phyloP scores from a whole-genome alignment of 352 stramenopile species.

The Phytophthora tentaculata region DNA sequence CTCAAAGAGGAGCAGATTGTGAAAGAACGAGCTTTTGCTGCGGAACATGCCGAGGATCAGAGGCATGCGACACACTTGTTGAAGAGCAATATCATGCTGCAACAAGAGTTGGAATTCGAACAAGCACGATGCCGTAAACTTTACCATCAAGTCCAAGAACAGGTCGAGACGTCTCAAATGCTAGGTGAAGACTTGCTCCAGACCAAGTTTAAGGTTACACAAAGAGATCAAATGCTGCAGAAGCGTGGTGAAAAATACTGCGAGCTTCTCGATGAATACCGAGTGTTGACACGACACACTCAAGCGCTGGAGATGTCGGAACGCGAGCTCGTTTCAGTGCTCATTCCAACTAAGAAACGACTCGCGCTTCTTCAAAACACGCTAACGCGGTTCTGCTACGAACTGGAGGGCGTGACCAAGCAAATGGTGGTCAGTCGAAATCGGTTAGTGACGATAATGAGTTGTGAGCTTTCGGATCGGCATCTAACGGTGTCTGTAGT shows the following conservation, averaged over 20 bases:
- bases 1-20: slow-evolving; percentile 19
- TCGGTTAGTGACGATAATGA: slow-evolving; percentile 29
- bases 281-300: slow-evolving; percentile 21
- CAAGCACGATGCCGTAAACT: neutral
- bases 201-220: neutral
- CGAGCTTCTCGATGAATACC: slow-evolving; percentile 21
- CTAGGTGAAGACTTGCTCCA: slow-evolving; percentile 32
- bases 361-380: slow-evolving; percentile 36
- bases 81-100: slow-evolving; percentile 34
- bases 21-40: slow-evolving; percentile 3
- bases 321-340: slow-evolving; percentile 35
- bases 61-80: slow-evolving; percentile 41
- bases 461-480: neutral
- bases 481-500: slow-evolving; percentile 20
- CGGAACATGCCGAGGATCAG: slow-evolving; percentile 31
- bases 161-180: slow-evolving; percentile 23
- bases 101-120: slow-evolving; percentile 26
- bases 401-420: slow-evolving; percentile 46
- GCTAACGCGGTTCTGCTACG: slow-evolving; percentile 37
- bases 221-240: slow-evolving; percentile 10
- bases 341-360: slow-evolving; percentile 42
- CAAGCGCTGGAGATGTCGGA: slow-evolving; percentile 42
- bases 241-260: slow-evolving; percentile 35
- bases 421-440: slow-evolving; percentile 33
- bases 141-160: slow-evolving; percentile 11